Evolutionary conservation across 2,329 filamentous ascomycete genomes (phyloP), one percentile per base, ranked within the genome.

Genomic region (Chrysoporthe cubensis): DNA sequence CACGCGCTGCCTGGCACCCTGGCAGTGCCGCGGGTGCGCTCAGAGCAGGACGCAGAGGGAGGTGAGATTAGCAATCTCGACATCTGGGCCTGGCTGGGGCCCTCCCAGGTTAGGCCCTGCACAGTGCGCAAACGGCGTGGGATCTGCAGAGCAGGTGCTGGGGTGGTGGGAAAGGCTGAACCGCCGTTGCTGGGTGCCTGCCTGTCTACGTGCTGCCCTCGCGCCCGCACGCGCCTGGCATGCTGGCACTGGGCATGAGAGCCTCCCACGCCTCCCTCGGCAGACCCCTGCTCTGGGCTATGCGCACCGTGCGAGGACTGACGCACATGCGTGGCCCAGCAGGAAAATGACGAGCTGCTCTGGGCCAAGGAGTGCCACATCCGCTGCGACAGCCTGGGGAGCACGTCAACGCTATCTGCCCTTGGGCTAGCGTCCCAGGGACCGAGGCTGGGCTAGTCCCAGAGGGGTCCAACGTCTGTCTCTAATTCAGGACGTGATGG

Each of bases 31-130:
- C 26, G 26, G 62, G 34, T 50, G 61, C 50, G 64, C 59, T 18
- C 26, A 34, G 43, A 42, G 34, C 40, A 58, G 62, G 50, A 66
- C 63, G 62, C 63, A 63, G 66, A 66, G 58, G 67, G 66, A 66
- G 58, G 67, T 69, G 67, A 69, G 67, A 69, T 69, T 66, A 69
- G 67, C 67, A 69, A 69, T 69, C 67, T 69, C 67, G 64, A 46
- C 59, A 18, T 43, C 64, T 54, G 59, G 43, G 54, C 43, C 62
- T 48, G 52, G 26, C 63, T 48, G 40, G 40, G 56, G 43, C 37
- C 37, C 21, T 59, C 26, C 48, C 63, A 59, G 46, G 34, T 21
- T 3, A 18, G n/a, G 3, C 44, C 4, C 18, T 4, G 5, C 32
- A 65, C 63, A 59, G 63, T 65, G 63, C 52, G 37, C 18, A 8